These are phyloP conservation scores for Mycogone perniciosa DNA, from an alignment of 2,329 filamentous ascomycete genomes.

Conservation along the genomic window DNA sequence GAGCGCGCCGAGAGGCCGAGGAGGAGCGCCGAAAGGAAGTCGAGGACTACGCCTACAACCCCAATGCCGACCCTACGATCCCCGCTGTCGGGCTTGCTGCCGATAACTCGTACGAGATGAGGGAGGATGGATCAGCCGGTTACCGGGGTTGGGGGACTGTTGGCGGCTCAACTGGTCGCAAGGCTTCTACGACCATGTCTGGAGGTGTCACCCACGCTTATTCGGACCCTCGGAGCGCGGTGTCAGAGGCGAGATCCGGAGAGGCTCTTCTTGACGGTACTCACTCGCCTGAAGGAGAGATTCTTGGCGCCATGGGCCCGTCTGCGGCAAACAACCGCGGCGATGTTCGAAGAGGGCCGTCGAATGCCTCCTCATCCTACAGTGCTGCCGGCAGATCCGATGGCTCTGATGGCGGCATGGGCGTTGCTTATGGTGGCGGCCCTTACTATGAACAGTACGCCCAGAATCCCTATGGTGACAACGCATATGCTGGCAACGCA, in stretches of 20 bases:
- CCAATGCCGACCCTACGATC: slow-evolving; percentile 87
- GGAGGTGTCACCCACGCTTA: slow-evolving; percentile 63
- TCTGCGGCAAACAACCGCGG: slow-evolving; percentile 57
- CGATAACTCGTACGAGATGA: slow-evolving; percentile 64
- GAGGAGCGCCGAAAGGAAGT: slow-evolving; percentile 92
- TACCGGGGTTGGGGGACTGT: slow-evolving; percentile 90
- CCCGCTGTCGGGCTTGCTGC: slow-evolving; percentile 40
- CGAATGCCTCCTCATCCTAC: slow-evolving; percentile 94
- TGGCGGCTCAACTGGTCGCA: slow-evolving; percentile 64
- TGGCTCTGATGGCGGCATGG: slow-evolving; percentile 46
- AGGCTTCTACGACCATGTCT: slow-evolving; percentile 84
- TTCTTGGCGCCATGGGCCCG: slow-evolving; percentile 75
- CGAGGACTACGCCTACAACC: slow-evolving; percentile 95
- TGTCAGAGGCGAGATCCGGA: slow-evolving; percentile 63
- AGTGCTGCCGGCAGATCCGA: slow-evolving; percentile 74
- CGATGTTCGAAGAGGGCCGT: slow-evolving; percentile 81
- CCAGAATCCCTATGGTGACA: slow-evolving; percentile 49
- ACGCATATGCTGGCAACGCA: slow-evolving; percentile 32
- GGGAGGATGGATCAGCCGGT: slow-evolving; percentile 67
- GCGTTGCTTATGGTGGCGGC: slow-evolving; percentile 40
- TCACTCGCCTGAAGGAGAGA: slow-evolving; percentile 66
- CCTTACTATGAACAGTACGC: slow-evolving; percentile 56
- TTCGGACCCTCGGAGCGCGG: slow-evolving; percentile 64
- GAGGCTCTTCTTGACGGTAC: slow-evolving; percentile 52
- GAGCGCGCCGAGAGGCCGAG: slow-evolving; percentile 75